phyloP scores from a whole-genome alignment of 2,329 filamentous ascomycete genomes.

The Claviceps lovelessii region DNA sequence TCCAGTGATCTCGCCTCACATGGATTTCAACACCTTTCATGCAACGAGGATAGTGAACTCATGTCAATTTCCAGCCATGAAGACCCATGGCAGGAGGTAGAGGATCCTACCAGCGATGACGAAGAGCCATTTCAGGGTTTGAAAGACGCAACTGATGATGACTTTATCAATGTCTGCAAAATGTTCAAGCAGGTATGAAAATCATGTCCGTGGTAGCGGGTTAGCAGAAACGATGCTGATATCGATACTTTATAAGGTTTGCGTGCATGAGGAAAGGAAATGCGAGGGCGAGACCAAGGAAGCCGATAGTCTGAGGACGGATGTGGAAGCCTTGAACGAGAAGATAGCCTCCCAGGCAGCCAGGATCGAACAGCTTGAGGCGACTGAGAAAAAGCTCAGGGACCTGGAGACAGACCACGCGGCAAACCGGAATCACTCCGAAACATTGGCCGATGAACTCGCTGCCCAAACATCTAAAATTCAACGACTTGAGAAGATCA shows the following conservation, averaged over 20 bases:
- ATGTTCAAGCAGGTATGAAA: background rate
- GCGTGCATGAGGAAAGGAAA: background rate
- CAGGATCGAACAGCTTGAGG: too few relatives aligned
- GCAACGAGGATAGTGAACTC: background rate
- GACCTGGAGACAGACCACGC: too few relatives aligned
- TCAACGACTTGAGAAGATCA: too few relatives aligned
- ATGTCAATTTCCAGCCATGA: background rate
- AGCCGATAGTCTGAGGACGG: background rate
- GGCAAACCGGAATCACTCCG: too few relatives aligned
- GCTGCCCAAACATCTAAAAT: too few relatives aligned
- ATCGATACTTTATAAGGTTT: background rate
- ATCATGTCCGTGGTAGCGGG: background rate
- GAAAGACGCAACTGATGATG: background rate
- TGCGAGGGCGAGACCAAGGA: background rate
- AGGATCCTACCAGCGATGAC: background rate
- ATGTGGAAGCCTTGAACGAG: background rate
- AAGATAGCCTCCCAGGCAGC: too few relatives aligned
- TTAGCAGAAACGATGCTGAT: too few relatives aligned
- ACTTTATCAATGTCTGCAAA: background rate
- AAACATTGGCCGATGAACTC: too few relatives aligned
- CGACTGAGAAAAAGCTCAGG: too few relatives aligned
- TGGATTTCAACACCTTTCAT: background rate
- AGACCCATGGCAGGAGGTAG: background rate
- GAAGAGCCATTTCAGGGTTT: too few relatives aligned
- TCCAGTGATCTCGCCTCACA: background rate